Evolutionary conservation across 768 basidiomycete genomes (phyloP).

Genomic region (Lentinula lateritia): DNA sequence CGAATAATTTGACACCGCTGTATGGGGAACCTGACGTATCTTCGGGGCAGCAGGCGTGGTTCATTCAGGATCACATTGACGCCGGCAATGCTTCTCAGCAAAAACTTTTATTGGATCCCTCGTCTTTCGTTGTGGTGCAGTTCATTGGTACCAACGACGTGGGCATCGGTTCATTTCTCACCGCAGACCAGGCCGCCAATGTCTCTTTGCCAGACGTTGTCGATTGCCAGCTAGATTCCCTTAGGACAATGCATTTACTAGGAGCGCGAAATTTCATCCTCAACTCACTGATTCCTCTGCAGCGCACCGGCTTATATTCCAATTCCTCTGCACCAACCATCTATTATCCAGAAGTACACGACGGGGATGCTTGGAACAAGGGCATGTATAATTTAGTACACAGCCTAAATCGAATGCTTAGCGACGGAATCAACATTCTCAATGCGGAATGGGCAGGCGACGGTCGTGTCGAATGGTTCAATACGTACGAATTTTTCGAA

Average conservation of each 20-base stretch:
- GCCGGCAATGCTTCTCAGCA: constrained; percentile 11
- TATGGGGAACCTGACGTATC: constrained; percentile 13
- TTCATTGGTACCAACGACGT: constrained; percentile 19
- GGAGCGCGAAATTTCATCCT: constrained; percentile 19
- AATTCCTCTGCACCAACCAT: constrained; percentile 14
- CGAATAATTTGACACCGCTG: constrained; percentile 10
- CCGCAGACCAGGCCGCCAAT: constrained; percentile 9
- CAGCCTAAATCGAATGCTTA: constrained; percentile 14
- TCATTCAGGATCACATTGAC: constrained; percentile 17
- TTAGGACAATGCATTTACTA: constrained; percentile 12
- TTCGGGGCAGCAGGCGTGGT: constrained; percentile 17
- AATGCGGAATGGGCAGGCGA: constrained; percentile 11
- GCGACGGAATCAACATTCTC: constrained; percentile 11
- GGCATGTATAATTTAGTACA: constrained; percentile 17
- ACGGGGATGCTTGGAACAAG: constrained; percentile 17
- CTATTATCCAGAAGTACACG: constrained; percentile 14
- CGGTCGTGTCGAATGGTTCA: constrained; percentile 12
- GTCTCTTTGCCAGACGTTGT: constrained; percentile 14
- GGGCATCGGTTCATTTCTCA: constrained; percentile 14
- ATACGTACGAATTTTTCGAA: constrained; percentile 16
- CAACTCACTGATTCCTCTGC: constrained; percentile 16
- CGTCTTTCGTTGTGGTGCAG: constrained; percentile 14
- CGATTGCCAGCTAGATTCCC: constrained; percentile 13
- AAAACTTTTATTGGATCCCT: constrained; percentile 16
- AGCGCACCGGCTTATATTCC: constrained; percentile 14